Conservation (phyloP, 805 yeast species). For the Nakazawaea ishiwadae region DNA sequence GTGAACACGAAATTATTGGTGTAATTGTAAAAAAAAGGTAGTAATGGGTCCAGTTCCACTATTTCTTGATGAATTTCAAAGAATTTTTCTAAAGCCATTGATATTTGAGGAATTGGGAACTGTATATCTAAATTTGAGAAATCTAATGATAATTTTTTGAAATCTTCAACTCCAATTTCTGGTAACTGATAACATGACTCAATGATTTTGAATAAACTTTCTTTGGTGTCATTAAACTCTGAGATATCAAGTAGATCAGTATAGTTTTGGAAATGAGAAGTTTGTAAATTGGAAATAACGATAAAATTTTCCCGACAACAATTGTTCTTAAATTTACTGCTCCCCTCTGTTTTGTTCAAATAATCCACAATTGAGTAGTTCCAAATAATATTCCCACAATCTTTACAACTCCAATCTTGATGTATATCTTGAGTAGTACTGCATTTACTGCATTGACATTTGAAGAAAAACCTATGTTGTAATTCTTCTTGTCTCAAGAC, state of each 20-base stretch:
- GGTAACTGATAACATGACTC: neutral
- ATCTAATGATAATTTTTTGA: neutral
- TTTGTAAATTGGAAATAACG: neutral
- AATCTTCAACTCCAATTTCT: neutral
- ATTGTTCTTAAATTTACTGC: neutral
- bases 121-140: too few relatives aligned
- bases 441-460: conserved; percentile 29
- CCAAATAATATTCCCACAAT: conserved; percentile 17
- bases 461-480: conserved; percentile 27
- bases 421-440: conserved; percentile 20
- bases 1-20: neutral
- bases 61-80: neutral
- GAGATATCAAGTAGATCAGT: too few relatives aligned
- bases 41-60: neutral
- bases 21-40: neutral
- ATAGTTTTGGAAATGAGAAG: too few relatives aligned
- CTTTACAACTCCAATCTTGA: conserved; percentile 23
- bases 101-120: neutral
- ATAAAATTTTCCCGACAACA: neutral
- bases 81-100: neutral
- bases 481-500: conserved; percentile 23
- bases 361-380: conserved; percentile 14
- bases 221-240: too few relatives aligned
- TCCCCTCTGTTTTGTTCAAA: too few relatives aligned
- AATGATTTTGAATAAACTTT: too few relatives aligned